Conservation (phyloP, 2,329 filamentous ascomycete species). For the Trichophyton mentagrophytes region DNA sequence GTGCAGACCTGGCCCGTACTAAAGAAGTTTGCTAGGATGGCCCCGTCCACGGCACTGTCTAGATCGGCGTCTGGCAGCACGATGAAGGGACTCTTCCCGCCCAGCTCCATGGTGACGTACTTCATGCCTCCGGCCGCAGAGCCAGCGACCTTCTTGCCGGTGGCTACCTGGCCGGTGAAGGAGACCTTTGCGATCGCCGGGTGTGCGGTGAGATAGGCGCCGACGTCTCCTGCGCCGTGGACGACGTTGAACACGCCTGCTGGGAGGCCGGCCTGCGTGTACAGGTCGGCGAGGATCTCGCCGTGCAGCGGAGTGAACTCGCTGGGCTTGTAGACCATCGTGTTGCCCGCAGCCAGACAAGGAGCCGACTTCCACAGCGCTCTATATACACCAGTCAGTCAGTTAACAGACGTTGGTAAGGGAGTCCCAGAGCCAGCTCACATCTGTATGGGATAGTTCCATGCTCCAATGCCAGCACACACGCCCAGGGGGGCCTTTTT, state of each 20-base stretch:
- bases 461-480: constrained; percentile 76
- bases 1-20: constrained; percentile 86
- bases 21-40: constrained; percentile 92
- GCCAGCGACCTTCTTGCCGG: constrained; percentile 67
- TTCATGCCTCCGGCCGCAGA: constrained; percentile 69
- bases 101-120: constrained; percentile 83
- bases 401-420: background rate
- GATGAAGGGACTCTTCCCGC: constrained; percentile 71
- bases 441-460: constrained; percentile 89
- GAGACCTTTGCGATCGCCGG: constrained; percentile 68
- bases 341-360: constrained; percentile 74
- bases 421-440: constrained; percentile 15
- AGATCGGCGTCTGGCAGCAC: constrained; percentile 69
- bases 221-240: constrained; percentile 66
- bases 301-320: constrained; percentile 79
- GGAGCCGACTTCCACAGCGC: constrained; percentile 82
- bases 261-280: constrained; percentile 65
- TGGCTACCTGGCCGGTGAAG: constrained; percentile 78
- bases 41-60: constrained; percentile 70
- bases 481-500: constrained; percentile 71
- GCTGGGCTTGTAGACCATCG: constrained; percentile 83
- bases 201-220: constrained; percentile 61
- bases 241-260: constrained; percentile 78
- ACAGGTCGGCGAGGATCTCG: constrained; percentile 61
- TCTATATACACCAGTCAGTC: constrained; percentile 15